Evolutionary conservation across 2,329 filamentous ascomycete genomes (phyloP), one percentile per base, ranked within the genome.

Genomic region (Thelonectria rubi): DNA sequence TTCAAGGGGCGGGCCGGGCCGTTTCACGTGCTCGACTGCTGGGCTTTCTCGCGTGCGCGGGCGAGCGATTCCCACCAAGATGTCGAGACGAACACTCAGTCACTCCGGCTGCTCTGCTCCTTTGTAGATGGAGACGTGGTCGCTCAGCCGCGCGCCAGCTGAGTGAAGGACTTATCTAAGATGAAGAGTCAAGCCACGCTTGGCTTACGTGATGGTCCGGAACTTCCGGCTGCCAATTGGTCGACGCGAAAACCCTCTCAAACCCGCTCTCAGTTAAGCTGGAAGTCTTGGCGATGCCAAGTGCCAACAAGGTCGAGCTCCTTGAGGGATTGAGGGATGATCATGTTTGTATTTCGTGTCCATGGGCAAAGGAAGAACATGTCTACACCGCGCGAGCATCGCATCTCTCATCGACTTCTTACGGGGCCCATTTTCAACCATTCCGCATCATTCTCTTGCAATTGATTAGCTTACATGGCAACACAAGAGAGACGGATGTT

Each of bases 141-240:
- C 8, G 8, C 14, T 50, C 26, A 18, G 26, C 37, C n/a, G 24
- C 54, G 24, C n/a, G 21, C 26, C 26, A 24, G 26, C 17, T 20
- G 37, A 49, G 14, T 17, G 30, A 24, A 34, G 26, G 24, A 17
- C 8, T 17, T 48, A 57, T 65, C 30, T 30, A 32, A 30, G 24
- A 60, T 57, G 58, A 60, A 63, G 39, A 30, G 52, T 18, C 48
- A 60, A 46, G 34, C 58, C 67, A 58, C 34, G 52, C 58, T 34
- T 51, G 17, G 68, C 70, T 71, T 71, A 70, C 68, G 68, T 70
- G 67, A 69, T 69, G 40, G 30, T 56, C 55, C 60, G 67, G 53
- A 51, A 40, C 40, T 10, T 43, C 50, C 58, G 69, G 56, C 11
- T 20, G 46, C 17, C 46, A 46, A 71, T 67, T 68, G 68, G 65